Evolutionary conservation across 345 rosid genomes (phyloP).

Genomic region (Salix udensis): DNA sequence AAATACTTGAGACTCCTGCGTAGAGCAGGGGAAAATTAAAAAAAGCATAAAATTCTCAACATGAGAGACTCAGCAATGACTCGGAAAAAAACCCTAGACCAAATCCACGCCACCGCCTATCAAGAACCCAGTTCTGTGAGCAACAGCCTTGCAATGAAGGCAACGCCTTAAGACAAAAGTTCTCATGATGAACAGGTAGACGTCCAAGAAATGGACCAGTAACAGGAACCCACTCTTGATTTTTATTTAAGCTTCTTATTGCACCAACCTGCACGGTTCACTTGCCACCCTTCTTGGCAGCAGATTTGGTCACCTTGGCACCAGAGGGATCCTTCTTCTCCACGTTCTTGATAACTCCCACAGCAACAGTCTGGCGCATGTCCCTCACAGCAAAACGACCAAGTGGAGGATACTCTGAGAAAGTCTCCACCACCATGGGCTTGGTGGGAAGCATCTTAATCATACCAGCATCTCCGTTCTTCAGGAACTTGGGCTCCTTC

Average conservation of each 20-base stretch:
- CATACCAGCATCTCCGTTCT: slow-evolving; percentile 79
- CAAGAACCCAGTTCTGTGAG: slow-evolving; percentile 24
- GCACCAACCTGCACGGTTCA: slow-evolving; percentile 35
- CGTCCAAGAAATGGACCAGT: neutral
- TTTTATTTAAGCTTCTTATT: neutral
- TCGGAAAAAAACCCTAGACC: neutral
- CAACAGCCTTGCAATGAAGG: slow-evolving; percentile 1
- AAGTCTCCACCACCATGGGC: slow-evolving; percentile 91
- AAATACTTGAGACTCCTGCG: too few relatives aligned
- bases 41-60: neutral
- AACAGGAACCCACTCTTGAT: neutral
- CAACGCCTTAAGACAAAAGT: neutral
- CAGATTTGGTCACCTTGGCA: slow-evolving; percentile 84
- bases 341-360: slow-evolving; percentile 76
- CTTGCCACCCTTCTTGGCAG: slow-evolving; percentile 76
- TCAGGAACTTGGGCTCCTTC: slow-evolving; percentile 81
- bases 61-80: neutral
- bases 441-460: slow-evolving; percentile 84
- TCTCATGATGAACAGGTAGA: neutral
- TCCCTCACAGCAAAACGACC: slow-evolving; percentile 88
- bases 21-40: neutral
- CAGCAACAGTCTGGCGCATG: slow-evolving; percentile 89
- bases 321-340: slow-evolving; percentile 80
- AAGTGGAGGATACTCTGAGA: slow-evolving; percentile 69
- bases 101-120: slow-evolving; percentile 16